A percentile compares a stretch with the other conserved stretches of the same genome.
Evolutionary conservation across 345 rosid genomes (phyloP).

Genomic region (Bruguiera sexangula): DNA sequence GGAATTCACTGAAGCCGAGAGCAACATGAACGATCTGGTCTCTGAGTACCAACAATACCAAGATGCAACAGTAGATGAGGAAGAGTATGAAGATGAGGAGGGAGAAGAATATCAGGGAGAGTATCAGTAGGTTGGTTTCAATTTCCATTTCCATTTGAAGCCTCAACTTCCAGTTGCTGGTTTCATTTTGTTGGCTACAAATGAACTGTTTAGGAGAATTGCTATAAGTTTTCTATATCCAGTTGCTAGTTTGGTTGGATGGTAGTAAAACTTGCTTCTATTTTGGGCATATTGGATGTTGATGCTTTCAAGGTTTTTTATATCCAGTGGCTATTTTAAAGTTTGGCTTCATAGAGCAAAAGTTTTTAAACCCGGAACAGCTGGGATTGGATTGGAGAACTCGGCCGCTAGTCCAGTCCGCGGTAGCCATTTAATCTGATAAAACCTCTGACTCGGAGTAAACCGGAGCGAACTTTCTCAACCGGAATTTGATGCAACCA

Average conservation of each 20-base stretch:
- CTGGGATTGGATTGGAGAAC: too few species aligned
- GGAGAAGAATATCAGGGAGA: slow-evolving; percentile 21
- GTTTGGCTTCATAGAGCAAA: too few species aligned
- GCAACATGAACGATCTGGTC: slow-evolving; percentile 31
- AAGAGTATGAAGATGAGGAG: slow-evolving; percentile 25
- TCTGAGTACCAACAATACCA: slow-evolving; percentile 31
- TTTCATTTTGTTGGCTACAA: not conserved
- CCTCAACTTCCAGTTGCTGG: slow-evolving; percentile 30
- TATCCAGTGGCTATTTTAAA: too few species aligned
- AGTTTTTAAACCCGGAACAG: too few species aligned
- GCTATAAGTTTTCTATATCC: not conserved
- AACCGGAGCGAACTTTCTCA: too few species aligned
- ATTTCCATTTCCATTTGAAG: not conserved
- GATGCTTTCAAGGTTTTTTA: not conserved
- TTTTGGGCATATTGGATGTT: not conserved
- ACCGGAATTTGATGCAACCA: too few species aligned
- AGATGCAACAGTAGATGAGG: slow-evolving; percentile 31
- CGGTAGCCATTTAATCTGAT: too few species aligned
- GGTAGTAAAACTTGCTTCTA: not conserved
- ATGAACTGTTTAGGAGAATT: not conserved
- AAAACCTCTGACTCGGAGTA: too few species aligned
- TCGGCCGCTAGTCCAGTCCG: too few species aligned
- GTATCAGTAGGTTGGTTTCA: slow-evolving; percentile 5
- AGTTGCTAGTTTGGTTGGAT: not conserved
- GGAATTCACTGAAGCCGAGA: slow-evolving; percentile 31